phyloP scores from a whole-genome alignment of 768 basidiomycete genomes.

The Pleurotus djamor region DNA sequence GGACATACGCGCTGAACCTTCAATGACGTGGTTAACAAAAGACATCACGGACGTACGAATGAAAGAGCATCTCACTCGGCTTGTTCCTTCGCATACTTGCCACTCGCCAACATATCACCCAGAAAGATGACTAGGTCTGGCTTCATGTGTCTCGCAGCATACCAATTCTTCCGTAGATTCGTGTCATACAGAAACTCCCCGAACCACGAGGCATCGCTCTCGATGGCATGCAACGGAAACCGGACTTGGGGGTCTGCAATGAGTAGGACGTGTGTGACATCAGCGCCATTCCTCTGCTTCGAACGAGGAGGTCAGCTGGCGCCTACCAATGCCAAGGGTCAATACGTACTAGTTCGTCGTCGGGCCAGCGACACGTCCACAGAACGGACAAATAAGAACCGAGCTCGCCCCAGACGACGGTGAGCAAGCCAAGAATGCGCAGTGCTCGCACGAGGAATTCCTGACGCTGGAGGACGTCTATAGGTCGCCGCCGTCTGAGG shows the following conservation, averaged over 20 bases:
- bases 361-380: constrained; percentile 62
- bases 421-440: constrained; percentile 49
- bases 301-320: no score
- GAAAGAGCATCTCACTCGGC: constrained; percentile 33
- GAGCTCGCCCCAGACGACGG: constrained; percentile 66
- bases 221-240: constrained; percentile 30
- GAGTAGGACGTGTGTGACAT: constrained; percentile 57
- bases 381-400: constrained; percentile 58
- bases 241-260: constrained; percentile 69
- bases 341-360: constrained; percentile 21
- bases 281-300: no score
- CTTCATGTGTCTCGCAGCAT: constrained; percentile 49
- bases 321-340: neutral
- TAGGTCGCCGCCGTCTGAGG: neutral
- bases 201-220: neutral
- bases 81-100: constrained; percentile 49
- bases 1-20: constrained; percentile 61
- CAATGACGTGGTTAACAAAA: neutral
- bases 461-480: constrained; percentile 14
- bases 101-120: constrained; percentile 74
- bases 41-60: neutral
- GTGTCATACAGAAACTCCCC: constrained; percentile 46
- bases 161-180: constrained; percentile 73
- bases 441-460: constrained; percentile 37
- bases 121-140: constrained; percentile 72